Evolutionary conservation across 2,329 filamentous ascomycete genomes (phyloP).

Genomic region (Phyllachora maydis): DNA sequence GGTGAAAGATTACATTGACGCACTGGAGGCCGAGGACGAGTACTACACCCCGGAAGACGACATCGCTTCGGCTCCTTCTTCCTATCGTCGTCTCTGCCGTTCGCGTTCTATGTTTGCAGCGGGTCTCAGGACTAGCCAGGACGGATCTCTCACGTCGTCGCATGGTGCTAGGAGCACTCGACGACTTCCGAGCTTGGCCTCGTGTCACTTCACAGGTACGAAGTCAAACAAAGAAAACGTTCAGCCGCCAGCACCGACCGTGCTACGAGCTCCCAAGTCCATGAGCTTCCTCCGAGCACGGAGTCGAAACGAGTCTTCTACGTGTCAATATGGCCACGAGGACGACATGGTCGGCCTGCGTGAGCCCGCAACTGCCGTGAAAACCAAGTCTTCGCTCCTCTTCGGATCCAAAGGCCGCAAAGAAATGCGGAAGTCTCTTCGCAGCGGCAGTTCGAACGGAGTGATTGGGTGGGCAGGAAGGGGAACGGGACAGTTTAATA

Average conservation of each 20-base stretch:
- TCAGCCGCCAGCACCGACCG: conserved; percentile 4
- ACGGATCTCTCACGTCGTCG: conserved; percentile 1
- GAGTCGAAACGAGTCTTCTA: too few species aligned
- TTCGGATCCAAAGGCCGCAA: conserved; percentile 17
- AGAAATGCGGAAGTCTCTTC: conserved; percentile 25
- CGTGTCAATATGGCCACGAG: too few species aligned
- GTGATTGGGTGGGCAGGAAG: too few species aligned
- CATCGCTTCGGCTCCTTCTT: conserved; percentile 22
- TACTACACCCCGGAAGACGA: conserved; percentile 26
- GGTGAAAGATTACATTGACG: conserved; percentile 15
- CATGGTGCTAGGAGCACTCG: too few species aligned
- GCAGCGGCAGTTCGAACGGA: conserved; percentile 19
- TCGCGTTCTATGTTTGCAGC: conserved; percentile 30
- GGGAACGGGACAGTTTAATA: too few species aligned
- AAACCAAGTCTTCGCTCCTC: conserved; percentile 20
- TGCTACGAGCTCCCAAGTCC: conserved; percentile 27
- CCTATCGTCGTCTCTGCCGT: conserved; percentile 27
- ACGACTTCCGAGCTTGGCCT: conserved; percentile 1
- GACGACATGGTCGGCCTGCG: too few species aligned
- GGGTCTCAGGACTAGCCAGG: conserved; percentile 2
- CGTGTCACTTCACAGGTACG: too few species aligned
- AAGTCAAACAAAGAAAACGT: conserved; percentile 11
- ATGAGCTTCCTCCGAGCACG: conserved; percentile 26
- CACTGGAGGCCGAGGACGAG: conserved; percentile 16
- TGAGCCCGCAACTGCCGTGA: too few species aligned